phyloP scores from a whole-genome alignment of 2,329 filamentous ascomycete genomes.

The Pseudogymnoascus destructans region DNA sequence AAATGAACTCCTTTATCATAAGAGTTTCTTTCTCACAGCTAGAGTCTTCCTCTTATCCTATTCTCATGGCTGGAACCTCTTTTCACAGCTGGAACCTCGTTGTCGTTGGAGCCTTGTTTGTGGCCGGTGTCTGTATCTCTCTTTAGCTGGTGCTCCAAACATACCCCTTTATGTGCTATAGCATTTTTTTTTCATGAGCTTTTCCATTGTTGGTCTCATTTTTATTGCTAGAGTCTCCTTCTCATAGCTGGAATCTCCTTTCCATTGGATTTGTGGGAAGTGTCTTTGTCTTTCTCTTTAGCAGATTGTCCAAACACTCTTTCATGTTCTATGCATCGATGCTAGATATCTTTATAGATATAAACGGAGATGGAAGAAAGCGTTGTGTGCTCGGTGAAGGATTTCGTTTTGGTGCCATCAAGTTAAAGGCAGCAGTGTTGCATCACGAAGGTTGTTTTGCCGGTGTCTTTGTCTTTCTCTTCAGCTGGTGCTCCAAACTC shows the following conservation, averaged over 20 bases:
- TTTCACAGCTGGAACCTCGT: not conserved
- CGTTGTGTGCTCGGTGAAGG: not conserved
- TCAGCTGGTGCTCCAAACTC: not conserved
- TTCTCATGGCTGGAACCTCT: not conserved
- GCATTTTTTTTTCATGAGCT: too few relatives aligned
- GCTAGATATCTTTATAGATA: not conserved
- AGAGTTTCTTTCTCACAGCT: not conserved
- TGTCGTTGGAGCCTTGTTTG: not conserved
- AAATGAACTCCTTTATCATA: not conserved
- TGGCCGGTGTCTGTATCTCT: not conserved
- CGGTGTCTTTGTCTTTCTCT: not conserved
- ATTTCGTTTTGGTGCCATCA: not conserved
- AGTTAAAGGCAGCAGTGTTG: not conserved
- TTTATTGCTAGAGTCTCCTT: not conserved
- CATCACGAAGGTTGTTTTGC: not conserved
- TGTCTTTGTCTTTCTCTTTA: not conserved
- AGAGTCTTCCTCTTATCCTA: not conserved
- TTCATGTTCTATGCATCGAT: not conserved
- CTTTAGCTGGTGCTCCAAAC: not conserved
- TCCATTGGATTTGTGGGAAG: not conserved
- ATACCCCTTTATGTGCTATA: too few relatives aligned
- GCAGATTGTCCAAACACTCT: not conserved
- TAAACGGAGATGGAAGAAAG: not conserved
- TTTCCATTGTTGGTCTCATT: not conserved
- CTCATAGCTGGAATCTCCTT: not conserved